These are phyloP conservation scores for Candida berthetii DNA, from an alignment of 805 yeast genomes.

Conservation along the genomic window DNA sequence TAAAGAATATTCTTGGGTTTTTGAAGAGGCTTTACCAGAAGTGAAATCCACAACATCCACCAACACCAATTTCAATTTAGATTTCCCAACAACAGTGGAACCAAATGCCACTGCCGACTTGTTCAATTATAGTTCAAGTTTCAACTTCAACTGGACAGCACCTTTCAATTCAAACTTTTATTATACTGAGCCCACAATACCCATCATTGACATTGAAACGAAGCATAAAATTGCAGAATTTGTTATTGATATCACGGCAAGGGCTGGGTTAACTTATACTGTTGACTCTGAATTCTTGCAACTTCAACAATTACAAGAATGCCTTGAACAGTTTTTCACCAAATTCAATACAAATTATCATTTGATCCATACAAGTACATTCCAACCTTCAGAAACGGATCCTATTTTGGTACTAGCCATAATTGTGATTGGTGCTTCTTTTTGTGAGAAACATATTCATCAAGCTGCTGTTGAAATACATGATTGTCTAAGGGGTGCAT, in stretches of 20 bases:
- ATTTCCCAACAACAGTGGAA: not conserved
- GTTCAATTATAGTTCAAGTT: not conserved
- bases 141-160: not conserved
- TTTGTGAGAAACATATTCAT: not conserved
- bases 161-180: not conserved
- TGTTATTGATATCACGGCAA: not conserved
- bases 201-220: not conserved
- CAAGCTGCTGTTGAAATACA: slow-evolving; percentile 1
- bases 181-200: not conserved
- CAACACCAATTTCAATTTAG: not conserved
- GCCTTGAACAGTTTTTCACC: not conserved
- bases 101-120: not conserved
- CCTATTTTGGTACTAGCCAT: not conserved
- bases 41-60: not conserved
- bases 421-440: not conserved
- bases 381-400: not conserved
- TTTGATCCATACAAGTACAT: not conserved
- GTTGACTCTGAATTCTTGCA: not conserved
- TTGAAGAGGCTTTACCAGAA: not conserved
- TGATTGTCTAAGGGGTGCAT: slow-evolving; percentile 1
- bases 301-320: not conserved
- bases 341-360: not conserved
- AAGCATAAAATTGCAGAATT: not conserved
- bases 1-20: slow-evolving; percentile 1
- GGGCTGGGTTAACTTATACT: not conserved